Evolutionary conservation across 352 stramenopile species (phyloP), one percentile per base, ranked within the genome.

Genomic region (Globisporangium orthogonon): DNA sequence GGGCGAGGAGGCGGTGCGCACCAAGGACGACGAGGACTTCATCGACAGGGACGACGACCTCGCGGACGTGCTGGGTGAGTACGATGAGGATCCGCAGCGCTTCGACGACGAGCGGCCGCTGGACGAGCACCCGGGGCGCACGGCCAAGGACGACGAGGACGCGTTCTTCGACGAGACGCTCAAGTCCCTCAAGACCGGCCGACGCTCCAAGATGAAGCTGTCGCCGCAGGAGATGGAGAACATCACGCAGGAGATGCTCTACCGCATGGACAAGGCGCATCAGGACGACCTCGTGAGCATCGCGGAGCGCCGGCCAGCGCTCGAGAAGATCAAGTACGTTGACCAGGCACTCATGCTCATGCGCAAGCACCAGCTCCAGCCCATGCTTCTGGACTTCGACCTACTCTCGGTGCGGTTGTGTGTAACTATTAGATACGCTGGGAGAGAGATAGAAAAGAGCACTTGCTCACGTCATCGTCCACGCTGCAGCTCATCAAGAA

Each of bases 31-130:
- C 63, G 78, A 95, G 5, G 86, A 89, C 45, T 95, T 95, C 60
- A 95, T 95, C 62, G 86, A 93, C 60, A 43, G 78, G n/a, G 86
- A 95, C 30, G 86, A 95, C 62, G 85, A 95, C 56, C 71, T 95
- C 31, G 85, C 68, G 1, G 83, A 91, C 49, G 85, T 95, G 18
- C 61, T 95, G 47, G 79, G 73, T 37, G 85, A 95, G 61, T 93
- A 95, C 65, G 67, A 78, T 56, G 64, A 92, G 23, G 85, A 95
- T 3, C 61, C 71, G 14, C 85, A 87, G 54, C 70, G 73, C 43
- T 95, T 95, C 62, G 73, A 92, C 49, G 86, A 95, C 58, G 83
- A 93, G 63, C 81, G 86, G 3, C 86, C 86, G 29, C 60, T 89
- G 37, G 70, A 75, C 14, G 73, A 86, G 35, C 66, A 76, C 13